Percentiles rank a stretch among this genome's conserved stretches.
phyloP scores from a whole-genome alignment of 305 asterid genomes.

The Fraxinus sp. region DNA sequence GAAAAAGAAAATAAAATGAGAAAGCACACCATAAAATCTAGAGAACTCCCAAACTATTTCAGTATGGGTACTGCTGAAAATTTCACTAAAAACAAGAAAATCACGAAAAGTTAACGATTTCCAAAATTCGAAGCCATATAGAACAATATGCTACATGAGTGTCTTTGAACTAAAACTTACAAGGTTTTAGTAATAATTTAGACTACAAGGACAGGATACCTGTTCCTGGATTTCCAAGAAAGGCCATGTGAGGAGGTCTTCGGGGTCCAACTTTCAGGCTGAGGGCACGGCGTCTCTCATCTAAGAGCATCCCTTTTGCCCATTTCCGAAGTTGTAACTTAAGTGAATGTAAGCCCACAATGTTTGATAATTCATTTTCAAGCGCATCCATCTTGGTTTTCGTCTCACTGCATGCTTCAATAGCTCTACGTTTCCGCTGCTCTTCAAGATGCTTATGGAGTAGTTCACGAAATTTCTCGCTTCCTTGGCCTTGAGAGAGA shows the following conservation, averaged over 20 bases:
- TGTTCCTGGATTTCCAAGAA: slow-evolving; percentile 97
- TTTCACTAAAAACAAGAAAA: slow-evolving; percentile 5
- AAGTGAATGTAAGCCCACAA: slow-evolving; percentile 73
- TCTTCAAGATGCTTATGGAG: slow-evolving; percentile 68
- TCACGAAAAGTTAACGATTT: not conserved
- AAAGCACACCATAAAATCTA: not conserved
- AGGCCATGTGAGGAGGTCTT: slow-evolving; percentile 98
- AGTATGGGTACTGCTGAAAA: not conserved
- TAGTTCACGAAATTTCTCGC: slow-evolving; percentile 63
- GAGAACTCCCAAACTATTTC: slow-evolving; percentile 4
- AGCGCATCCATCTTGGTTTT: slow-evolving; percentile 72
- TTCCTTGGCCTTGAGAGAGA: slow-evolving; percentile 78
- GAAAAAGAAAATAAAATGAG: not conserved
- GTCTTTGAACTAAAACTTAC: not conserved
- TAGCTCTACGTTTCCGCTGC: slow-evolving; percentile 73
- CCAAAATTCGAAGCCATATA: not conserved
- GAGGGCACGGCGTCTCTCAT: slow-evolving; percentile 88
- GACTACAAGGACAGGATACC: slow-evolving; percentile 38
- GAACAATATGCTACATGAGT: not conserved
- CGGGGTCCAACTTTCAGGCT: slow-evolving; percentile 86
- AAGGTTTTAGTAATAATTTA: not conserved
- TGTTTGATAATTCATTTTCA: slow-evolving; percentile 65
- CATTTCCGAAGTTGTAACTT: slow-evolving; percentile 82
- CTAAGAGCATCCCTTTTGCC: slow-evolving; percentile 97
- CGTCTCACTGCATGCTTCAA: slow-evolving; percentile 75